Percentiles rank a stretch among this genome's conserved stretches.
Evolutionary conservation across 345 rosid genomes (phyloP).

Genomic region (Salix exigua): DNA sequence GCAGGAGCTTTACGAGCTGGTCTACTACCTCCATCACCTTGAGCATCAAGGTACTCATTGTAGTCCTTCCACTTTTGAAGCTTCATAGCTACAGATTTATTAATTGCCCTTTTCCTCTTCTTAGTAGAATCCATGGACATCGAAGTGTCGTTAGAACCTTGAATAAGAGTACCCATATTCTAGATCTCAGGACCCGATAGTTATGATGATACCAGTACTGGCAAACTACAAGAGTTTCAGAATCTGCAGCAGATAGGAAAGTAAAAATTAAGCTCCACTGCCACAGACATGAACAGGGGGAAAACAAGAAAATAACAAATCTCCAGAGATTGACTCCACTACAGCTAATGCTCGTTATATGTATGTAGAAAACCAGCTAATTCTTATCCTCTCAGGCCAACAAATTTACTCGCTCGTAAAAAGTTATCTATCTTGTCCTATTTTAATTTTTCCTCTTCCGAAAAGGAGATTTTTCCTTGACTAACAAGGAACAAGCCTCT

Average conservation of each 20-base stretch:
- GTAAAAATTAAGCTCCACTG: neutral
- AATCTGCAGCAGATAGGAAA: neutral
- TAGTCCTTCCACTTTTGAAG: constrained; percentile 62
- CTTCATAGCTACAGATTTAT: constrained; percentile 44
- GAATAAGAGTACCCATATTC: constrained; percentile 27
- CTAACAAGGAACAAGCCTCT: neutral
- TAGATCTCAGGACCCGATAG: neutral
- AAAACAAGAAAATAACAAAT: neutral
- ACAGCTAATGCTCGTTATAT: neutral
- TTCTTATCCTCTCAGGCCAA: neutral
- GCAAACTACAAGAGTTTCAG: neutral
- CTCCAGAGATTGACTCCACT: neutral
- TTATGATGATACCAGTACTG: neutral
- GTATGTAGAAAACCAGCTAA: neutral
- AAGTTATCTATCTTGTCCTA: neutral
- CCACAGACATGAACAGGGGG: neutral
- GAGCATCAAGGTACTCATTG: constrained; percentile 33
- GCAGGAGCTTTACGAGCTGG: constrained; percentile 46
- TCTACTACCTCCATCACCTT: constrained; percentile 10
- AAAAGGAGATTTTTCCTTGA: neutral
- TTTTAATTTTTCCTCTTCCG: neutral
- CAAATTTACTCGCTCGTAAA: neutral
- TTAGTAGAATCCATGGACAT: constrained; percentile 24
- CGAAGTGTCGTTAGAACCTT: constrained; percentile 17
- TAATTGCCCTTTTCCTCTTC: constrained; percentile 56